Conservation (phyloP, 345 rosid genomes). For the Ricinus communis region DNA sequence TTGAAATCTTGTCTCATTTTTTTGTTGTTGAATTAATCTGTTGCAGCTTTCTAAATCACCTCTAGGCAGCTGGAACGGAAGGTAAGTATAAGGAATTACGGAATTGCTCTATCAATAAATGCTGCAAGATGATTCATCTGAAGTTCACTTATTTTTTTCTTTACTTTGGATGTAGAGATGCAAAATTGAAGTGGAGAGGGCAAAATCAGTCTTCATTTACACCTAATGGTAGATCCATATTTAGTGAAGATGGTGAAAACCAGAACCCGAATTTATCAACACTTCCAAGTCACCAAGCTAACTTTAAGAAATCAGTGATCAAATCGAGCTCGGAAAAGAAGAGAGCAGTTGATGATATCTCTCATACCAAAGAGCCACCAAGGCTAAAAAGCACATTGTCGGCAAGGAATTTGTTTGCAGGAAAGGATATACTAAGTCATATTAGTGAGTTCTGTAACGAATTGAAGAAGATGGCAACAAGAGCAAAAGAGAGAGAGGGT, state of each 20-base stretch:
- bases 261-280: slow-evolving; percentile 61
- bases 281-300: slow-evolving; percentile 44
- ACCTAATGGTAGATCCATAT: slow-evolving; percentile 23
- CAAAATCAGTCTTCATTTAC: slow-evolving; percentile 38
- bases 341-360: slow-evolving; percentile 30
- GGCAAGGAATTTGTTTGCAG: slow-evolving; percentile 74
- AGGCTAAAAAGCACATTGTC: slow-evolving; percentile 69
- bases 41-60: slow-evolving; percentile 40
- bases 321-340: slow-evolving; percentile 63
- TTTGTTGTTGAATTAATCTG: slow-evolving; percentile 4
- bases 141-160: slow-evolving; percentile 3
- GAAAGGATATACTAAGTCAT: slow-evolving; percentile 72
- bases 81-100: slow-evolving; percentile 36
- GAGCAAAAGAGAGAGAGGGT: slow-evolving; percentile 63
- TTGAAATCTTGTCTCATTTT: not conserved
- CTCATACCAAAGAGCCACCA: slow-evolving; percentile 40
- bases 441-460: slow-evolving; percentile 81
- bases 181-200: slow-evolving; percentile 56
- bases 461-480: slow-evolving; percentile 70
- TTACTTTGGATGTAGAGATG: slow-evolving; percentile 38
- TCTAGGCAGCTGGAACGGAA: slow-evolving; percentile 38
- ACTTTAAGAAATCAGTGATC: slow-evolving; percentile 46
- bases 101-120: not conserved
- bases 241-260: slow-evolving; percentile 56
- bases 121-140: not conserved